phyloP scores from a whole-genome alignment of 345 rosid species.

The Dipteronia sinensis region DNA sequence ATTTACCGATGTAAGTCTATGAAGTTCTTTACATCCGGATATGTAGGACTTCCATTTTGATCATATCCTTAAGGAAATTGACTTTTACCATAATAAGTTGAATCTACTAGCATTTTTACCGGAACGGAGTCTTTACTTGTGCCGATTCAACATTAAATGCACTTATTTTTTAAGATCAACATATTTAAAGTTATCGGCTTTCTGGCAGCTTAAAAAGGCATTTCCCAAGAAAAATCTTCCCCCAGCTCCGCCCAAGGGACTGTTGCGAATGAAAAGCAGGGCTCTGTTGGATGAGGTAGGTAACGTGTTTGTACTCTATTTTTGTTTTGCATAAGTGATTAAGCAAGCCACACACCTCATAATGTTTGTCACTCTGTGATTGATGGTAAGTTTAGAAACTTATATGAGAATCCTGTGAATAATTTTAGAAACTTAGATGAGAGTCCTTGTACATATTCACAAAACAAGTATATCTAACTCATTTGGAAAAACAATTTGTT shows the following conservation, averaged over 20 bases:
- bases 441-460: not conserved
- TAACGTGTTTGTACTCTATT: conserved; percentile 18
- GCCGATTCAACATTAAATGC: conserved; percentile 8
- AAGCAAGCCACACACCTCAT: not conserved
- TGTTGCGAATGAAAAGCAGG: conserved; percentile 88
- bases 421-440: not conserved
- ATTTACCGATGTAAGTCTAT: conserved; percentile 71
- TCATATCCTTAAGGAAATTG: not conserved
- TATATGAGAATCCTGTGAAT: not conserved
- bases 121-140: not conserved
- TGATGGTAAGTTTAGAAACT: not conserved
- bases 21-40: conserved; percentile 7
- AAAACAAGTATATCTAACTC: not conserved
- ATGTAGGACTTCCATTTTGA: not conserved
- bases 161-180: conserved; percentile 5
- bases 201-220: conserved; percentile 71
- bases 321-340: not conserved
- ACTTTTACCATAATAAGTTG: not conserved
- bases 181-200: conserved; percentile 25
- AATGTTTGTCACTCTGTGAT: not conserved
- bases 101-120: conserved; percentile 1
- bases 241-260: conserved; percentile 93
- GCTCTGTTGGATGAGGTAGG: conserved; percentile 92
- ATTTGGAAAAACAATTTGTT: not conserved
- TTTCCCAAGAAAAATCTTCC: conserved; percentile 82